Base-by-base conservation (phyloP, 257 asterid species). In the Cynanchum wilfordii region DNA sequence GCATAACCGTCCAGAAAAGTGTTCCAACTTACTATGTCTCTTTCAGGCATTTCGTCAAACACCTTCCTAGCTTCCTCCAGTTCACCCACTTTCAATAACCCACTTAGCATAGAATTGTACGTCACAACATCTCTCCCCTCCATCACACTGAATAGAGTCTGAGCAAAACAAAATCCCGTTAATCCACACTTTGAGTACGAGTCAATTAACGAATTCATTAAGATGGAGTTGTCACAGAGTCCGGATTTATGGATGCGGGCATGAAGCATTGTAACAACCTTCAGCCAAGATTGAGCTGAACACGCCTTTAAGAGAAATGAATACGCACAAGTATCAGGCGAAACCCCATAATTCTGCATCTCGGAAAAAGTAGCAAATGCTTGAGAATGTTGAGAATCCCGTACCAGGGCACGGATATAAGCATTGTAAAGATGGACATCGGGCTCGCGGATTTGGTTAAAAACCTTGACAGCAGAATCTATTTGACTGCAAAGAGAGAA, bases 171-270 rank as follows among this genome's bases (percentile, higher is more conserved):
- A 44, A 87, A 78, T 7, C 96, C 96, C 56, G 20, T 55, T 58
- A 76, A 30, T 24, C 96, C 97, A 49, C 89, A 85, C 80, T 84
- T 85, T 2, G 84, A 81, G 73, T 93, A 93, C 3, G 90, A 90
- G 56, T 87, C 95, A 65, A 93, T 86, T 73, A 90, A 82, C 64
- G 96, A 84, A 68, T 89, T 93, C 54, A 82, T 85, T 76, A 89
- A 82, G 64, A 85, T 83, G 62, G 85, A 45, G 79, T 89, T 95
- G 69, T 79, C 74, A 75, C 69, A 82, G 64, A 89, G 77, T n/a
- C 87, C 84, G 27, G 15, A 80, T 59, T 89, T 93, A 62, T 85
- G 95, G 38, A 89, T 81, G 64, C 80, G 87, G 59, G 92, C 79
- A 30, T 93, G 97, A 64, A 89, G 79, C 84, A 83, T 82, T 57